Percentiles rank a stretch among this genome's conserved stretches.
phyloP scores from a whole-genome alignment of 768 basidiomycete genomes.

The Rhodotorula babjevae region DNA sequence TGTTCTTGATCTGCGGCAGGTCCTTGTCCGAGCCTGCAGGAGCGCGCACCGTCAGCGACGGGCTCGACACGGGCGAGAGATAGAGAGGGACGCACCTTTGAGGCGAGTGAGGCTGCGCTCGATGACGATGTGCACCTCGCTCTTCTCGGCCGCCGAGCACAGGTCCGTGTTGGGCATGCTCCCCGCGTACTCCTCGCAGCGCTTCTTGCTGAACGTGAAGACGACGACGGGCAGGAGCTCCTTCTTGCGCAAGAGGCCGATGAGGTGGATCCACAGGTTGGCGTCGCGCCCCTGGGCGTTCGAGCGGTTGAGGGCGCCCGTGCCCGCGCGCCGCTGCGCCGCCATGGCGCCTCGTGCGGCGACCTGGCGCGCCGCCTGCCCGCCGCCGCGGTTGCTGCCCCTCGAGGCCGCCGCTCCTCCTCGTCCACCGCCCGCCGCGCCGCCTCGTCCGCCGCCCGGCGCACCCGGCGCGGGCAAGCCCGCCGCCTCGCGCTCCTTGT shows the following conservation, averaged over 20 bases:
- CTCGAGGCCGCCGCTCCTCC: neutral
- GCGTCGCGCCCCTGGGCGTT: constrained; percentile 61
- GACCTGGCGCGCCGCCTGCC: constrained; percentile 37
- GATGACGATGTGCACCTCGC: constrained; percentile 88
- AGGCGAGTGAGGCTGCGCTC: constrained; percentile 85
- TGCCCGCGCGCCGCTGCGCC: neutral
- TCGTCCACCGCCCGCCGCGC: constrained; percentile 51
- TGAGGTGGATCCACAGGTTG: constrained; percentile 86
- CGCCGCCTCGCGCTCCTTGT: constrained; percentile 94
- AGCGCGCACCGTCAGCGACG: neutral
- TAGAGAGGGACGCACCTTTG: constrained; percentile 59
- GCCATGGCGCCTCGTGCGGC: constrained; percentile 29
- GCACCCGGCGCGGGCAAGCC: constrained; percentile 65
- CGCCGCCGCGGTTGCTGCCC: constrained; percentile 41
- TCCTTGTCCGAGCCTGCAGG: constrained; percentile 78
- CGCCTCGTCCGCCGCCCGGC: constrained; percentile 43
- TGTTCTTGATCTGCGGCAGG: constrained; percentile 84
- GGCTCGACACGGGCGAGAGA: neutral
- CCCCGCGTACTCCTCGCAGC: constrained; percentile 91
- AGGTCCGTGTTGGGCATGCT: constrained; percentile 84
- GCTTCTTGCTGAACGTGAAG: constrained; percentile 94
- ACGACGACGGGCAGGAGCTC: constrained; percentile 85
- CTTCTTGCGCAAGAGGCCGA: constrained; percentile 76
- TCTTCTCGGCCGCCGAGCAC: constrained; percentile 84
- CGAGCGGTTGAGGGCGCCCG: constrained; percentile 49